Evolutionary conservation across 1,284 basidiomycete genomes (phyloP), one percentile per base, ranked within the genome.

Genomic region (Ganoderma resinaceum): DNA sequence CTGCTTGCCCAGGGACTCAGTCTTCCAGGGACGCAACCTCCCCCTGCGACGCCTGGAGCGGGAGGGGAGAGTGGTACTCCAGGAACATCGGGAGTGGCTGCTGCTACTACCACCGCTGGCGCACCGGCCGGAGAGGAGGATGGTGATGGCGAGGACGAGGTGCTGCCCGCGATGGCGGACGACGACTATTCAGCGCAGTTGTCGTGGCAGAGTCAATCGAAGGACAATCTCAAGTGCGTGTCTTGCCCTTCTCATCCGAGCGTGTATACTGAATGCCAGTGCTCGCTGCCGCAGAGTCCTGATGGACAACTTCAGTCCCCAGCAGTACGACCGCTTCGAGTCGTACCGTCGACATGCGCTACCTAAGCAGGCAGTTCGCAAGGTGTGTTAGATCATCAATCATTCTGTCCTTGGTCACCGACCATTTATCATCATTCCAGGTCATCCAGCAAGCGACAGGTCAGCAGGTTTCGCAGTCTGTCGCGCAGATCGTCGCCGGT

Each of bases 271-370:
- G 53, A 43, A 23, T 58, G 35, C 2, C 18, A 46, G 38, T 31
- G 29, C 70, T 3, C 37, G 37, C 55, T 38, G 37, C 55, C 68
- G 61, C 71, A 94, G 94, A 76, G 90, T 96, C 55, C 82, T 96
- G 66, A 94, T 96, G 87, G 92, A 95, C 78, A 93, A 94, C 73
- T 93, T 97, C 76, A 91, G 90, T 70, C 86, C 90, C 2, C 90
- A 87, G 18, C 95, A 97, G 77, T 94, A 95, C 75, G 94, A 96
- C 65, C 87, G 95, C 0, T 96, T 96, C 75, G 94, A 96, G 76
- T 93, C 93, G 0, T 97, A 95, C 75, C 84, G 95, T 66, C 84
- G 95, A 60, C 92, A 94, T 70, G 93, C 93, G 3, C 80, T 97
- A 33, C 91, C 93, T 4, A 96, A 96, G 78, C 89, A 91, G 71